Evolutionary conservation across 345 rosid genomes (phyloP).

Genomic region (Jatropha curcas): DNA sequence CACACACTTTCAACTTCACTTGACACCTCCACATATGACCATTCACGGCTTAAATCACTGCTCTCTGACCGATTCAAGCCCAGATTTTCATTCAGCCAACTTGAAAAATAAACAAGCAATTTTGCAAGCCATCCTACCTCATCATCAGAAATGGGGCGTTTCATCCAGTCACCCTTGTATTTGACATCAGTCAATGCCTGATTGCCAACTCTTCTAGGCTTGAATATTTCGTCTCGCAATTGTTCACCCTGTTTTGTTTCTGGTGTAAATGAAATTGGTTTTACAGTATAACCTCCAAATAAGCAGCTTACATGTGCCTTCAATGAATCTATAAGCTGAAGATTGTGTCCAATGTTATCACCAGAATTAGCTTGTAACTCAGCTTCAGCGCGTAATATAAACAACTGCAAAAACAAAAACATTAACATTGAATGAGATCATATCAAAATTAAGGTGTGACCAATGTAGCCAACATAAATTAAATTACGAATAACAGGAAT

Average conservation of each 20-base stretch:
- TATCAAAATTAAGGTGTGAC: not conserved
- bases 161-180: conserved; percentile 91
- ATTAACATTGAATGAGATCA: conserved; percentile 18
- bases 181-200: conserved; percentile 37
- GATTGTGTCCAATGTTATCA: conserved; percentile 39
- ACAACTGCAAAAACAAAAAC: conserved; percentile 59
- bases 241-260: conserved; percentile 43
- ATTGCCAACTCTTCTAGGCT: conserved; percentile 65
- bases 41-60: conserved; percentile 27
- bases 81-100: conserved; percentile 62
- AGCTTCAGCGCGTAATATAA: conserved; percentile 79
- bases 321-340: conserved; percentile 55
- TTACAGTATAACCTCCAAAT: conserved; percentile 54
- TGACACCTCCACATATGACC: conserved; percentile 55
- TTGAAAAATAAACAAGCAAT: conserved; percentile 59
- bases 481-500: not conserved
- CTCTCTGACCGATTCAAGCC: conserved; percentile 53
- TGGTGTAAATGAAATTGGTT: conserved; percentile 47
- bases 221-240: conserved; percentile 65
- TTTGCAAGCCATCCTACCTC: conserved; percentile 86
- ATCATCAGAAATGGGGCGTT: conserved; percentile 72
- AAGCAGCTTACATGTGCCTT: conserved; percentile 53
- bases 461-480: not conserved
- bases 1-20: conserved; percentile 36
- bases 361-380: conserved; percentile 70